Evolutionary conservation across 2,329 filamentous ascomycete species (phyloP), one percentile per base, ranked within the genome.

Genomic region (Nectriaceae sp.): DNA sequence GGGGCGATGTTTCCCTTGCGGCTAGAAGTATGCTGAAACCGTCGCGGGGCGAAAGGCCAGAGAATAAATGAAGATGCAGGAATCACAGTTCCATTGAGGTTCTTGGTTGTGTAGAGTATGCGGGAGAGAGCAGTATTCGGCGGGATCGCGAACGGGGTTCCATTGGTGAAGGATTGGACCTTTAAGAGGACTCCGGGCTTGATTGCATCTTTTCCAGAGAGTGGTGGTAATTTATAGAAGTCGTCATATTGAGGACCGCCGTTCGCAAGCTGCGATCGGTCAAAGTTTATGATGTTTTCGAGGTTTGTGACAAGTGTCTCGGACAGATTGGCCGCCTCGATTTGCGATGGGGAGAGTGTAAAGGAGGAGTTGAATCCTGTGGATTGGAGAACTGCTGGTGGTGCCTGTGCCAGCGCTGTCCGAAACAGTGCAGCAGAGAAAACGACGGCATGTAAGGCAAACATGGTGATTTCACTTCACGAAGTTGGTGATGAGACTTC

Each of bases 211-310:
- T 5, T 31, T 11, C 8, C 16, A 3, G 15, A n/a, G n/a, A n/a
- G n/a, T n/a, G n/a, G 33, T 2, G 45, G 46, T 0, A 60, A 44
- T 2, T 3, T 47, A 18, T 60, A 59, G 20, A 60, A 60, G 19
- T 50, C 46, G 33, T 60, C 57, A 8, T 59, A 36, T 2, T 29
- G 29, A 1, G 55, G 53, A 1, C 57, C 57, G 1, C 57, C 57
- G 3, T 50, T 51, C 1, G 55, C 54, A 8, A 52, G 49, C 18
- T 54, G 52, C 0, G 55, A 51, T 18, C 45, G 40, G 36, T 56
- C 45, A 15, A 49, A 54, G 13, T 50, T 56, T 11, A 48, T 4
- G 24, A 53, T 41, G 6, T 47, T 46, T 19, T 54, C 42, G 22
- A 59, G 8, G 8, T 44, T 56, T 11, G n/a, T 15, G 2, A 41